These are phyloP conservation scores for Linderniella brevidens DNA, from an alignment of 257 asterid species.

Conservation along the genomic window DNA sequence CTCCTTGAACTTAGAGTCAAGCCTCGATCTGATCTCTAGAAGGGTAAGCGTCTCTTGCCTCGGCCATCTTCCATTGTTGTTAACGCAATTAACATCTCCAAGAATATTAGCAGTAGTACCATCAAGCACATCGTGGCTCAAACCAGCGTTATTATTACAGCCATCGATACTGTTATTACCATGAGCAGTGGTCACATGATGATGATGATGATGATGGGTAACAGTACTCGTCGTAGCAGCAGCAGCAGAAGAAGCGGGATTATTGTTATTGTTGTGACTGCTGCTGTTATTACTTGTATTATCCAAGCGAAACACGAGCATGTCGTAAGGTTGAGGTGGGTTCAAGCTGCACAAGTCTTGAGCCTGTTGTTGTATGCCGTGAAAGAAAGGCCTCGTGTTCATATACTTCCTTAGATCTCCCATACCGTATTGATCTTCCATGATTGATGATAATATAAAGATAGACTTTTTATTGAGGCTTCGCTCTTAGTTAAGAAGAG, in stretches of 20 bases:
- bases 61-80: conserved; percentile 83
- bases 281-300: background rate
- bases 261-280: too few relatives aligned
- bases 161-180: conserved; percentile 1
- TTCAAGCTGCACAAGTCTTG: conserved; percentile 32
- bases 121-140: background rate
- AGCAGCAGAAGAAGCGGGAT: too few relatives aligned
- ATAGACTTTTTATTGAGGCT: background rate
- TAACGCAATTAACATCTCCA: conserved; percentile 16
- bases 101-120: conserved; percentile 9
- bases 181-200: conserved; percentile 10
- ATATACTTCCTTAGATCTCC: conserved; percentile 61
- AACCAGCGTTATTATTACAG: background rate
- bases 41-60: conserved; percentile 92
- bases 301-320: conserved; percentile 44
- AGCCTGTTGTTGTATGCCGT: conserved; percentile 22
- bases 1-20: conserved; percentile 82
- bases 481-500: background rate
- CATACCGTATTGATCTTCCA: conserved; percentile 73
- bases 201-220: conserved; percentile 7
- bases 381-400: conserved; percentile 33
- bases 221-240: conserved; percentile 1
- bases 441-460: conserved; percentile 1
- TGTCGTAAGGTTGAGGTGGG: conserved; percentile 29
- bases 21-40: conserved; percentile 93